These are phyloP conservation scores for Botrytis pseudocinerea DNA, from an alignment of 2,329 filamentous ascomycete species.

Conservation along the genomic window DNA sequence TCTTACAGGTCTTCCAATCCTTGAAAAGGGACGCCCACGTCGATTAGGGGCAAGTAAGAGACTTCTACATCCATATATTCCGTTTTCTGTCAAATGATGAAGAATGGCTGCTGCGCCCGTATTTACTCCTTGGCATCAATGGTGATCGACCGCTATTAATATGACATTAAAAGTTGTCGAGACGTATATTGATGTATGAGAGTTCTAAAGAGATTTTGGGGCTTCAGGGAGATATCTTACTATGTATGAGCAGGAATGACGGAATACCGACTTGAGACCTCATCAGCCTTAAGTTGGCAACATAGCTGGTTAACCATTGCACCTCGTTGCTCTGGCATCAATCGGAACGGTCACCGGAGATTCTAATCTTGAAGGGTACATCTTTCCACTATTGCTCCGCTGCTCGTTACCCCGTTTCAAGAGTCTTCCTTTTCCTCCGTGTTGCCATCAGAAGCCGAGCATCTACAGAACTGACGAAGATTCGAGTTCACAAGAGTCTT, in stretches of 20 bases:
- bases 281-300: not conserved
- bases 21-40: too few relatives aligned
- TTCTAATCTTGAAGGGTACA: not conserved
- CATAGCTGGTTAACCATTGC: not conserved
- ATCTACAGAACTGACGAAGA: not conserved
- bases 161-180: too few relatives aligned
- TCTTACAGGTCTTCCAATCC: too few relatives aligned
- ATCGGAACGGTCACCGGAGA: fast-evolving
- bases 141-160: too few relatives aligned
- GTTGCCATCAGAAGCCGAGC: not conserved
- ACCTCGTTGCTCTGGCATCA: not conserved
- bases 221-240: not conserved
- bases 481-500: not conserved
- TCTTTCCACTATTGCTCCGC: not conserved
- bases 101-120: too few relatives aligned
- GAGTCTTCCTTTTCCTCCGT: too few relatives aligned
- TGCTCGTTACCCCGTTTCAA: not conserved
- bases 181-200: too few relatives aligned
- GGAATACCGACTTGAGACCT: not conserved
- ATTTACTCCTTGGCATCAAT: too few relatives aligned
- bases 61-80: too few relatives aligned
- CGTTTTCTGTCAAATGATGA: too few relatives aligned
- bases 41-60: too few relatives aligned
- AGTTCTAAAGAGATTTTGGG: too few relatives aligned
- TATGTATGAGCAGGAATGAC: not conserved